Conservation (phyloP, 352 stramenopile species). For the Phytophthora palmivora region DNA sequence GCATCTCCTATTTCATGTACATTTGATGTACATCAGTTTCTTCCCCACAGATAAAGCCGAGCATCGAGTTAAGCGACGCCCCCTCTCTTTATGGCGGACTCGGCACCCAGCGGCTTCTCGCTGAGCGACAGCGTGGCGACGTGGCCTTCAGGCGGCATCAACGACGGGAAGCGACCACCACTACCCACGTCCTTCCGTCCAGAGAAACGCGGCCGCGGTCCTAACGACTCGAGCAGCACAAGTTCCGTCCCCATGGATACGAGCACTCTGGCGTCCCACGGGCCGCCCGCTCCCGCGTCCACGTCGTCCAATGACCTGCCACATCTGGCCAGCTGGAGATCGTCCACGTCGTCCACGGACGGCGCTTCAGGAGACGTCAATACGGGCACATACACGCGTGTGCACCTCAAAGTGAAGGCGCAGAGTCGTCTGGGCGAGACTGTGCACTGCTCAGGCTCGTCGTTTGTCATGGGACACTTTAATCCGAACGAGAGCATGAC, state of each 20-base stretch:
- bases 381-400: slow-evolving; percentile 81
- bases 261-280: slow-evolving; percentile 14
- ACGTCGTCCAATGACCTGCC: slow-evolving; percentile 26
- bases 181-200: slow-evolving; percentile 50
- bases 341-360: slow-evolving; percentile 38
- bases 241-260: slow-evolving; percentile 16
- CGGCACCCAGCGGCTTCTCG: slow-evolving; percentile 21
- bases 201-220: slow-evolving; percentile 51
- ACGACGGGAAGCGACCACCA: slow-evolving; percentile 58
- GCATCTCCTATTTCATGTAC: slow-evolving; percentile 4
- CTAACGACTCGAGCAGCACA: slow-evolving; percentile 17
- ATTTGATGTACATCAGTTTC: slow-evolving; percentile 14
- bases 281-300: not conserved
- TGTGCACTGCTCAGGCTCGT: slow-evolving; percentile 82
- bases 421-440: slow-evolving; percentile 79
- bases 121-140: slow-evolving; percentile 32
- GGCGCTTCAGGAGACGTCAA: slow-evolving; percentile 69
- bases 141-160: slow-evolving; percentile 35
- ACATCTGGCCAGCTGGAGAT: slow-evolving; percentile 47
- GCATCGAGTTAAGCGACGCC: slow-evolving; percentile 19
- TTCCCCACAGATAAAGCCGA: not conserved
- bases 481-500: slow-evolving; percentile 92
- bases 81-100: slow-evolving; percentile 24
- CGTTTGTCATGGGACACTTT: slow-evolving; percentile 89
- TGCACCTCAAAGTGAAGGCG: slow-evolving; percentile 75